phyloP scores from a whole-genome alignment of 306 rosid species.

The Cucurbita ficifolia region DNA sequence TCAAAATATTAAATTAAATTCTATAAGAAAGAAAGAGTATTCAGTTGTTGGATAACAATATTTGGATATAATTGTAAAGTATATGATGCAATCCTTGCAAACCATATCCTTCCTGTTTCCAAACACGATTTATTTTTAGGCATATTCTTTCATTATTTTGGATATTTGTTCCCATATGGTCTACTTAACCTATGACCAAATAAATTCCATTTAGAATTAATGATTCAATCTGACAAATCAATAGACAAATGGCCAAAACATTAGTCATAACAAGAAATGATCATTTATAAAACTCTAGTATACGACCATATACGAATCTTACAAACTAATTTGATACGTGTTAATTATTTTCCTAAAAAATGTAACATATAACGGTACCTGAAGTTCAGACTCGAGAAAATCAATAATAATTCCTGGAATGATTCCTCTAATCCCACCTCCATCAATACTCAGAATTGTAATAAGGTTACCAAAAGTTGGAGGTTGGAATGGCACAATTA shows the following conservation, averaged over 20 bases:
- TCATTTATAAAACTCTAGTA: background rate
- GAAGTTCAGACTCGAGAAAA: constrained; percentile 55
- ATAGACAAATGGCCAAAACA: background rate
- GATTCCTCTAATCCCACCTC: constrained; percentile 69
- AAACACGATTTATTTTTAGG: too few species aligned
- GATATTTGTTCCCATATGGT: background rate
- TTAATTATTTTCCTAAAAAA: background rate
- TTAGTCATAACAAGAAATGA: background rate
- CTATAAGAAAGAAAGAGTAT: background rate
- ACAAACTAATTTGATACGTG: background rate
- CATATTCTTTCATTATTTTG: background rate
- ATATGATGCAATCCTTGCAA: background rate
- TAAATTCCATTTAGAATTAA: background rate
- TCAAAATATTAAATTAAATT: background rate
- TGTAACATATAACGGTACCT: constrained; percentile 15
- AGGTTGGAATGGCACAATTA: constrained; percentile 22
- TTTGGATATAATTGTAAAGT: too few species aligned
- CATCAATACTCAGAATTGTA: constrained; percentile 68
- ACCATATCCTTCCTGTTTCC: background rate
- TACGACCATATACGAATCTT: background rate
- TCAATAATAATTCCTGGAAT: constrained; percentile 49
- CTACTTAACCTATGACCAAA: too few species aligned
- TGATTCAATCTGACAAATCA: background rate
- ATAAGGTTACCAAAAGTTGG: constrained; percentile 50
- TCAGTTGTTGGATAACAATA: background rate